Evolutionary conservation across 73 alveolate genomes (phyloP).

Genomic region (Paramecium pentaurelia): DNA sequence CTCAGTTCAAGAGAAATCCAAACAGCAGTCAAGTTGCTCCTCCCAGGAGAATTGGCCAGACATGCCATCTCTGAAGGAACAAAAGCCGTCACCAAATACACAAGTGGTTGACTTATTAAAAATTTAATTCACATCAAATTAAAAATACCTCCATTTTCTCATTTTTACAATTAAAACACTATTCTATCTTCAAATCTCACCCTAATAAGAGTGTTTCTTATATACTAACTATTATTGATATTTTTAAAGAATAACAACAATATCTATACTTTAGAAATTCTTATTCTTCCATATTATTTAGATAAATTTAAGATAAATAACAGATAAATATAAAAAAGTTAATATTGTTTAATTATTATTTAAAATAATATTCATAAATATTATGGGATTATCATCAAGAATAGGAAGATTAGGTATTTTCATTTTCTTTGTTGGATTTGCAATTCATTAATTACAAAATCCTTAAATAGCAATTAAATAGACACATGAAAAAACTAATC

Average conservation of each 20-base stretch:
- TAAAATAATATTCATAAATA: background rate
- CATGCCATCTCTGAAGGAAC: slow-evolving; percentile 79
- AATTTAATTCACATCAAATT: background rate
- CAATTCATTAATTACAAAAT: background rate
- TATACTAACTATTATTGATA: too few relatives aligned
- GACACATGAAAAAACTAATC: background rate
- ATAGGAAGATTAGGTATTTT: background rate
- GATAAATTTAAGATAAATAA: background rate
- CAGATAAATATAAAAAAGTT: background rate
- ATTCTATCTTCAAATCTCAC: background rate
- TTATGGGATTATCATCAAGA: background rate
- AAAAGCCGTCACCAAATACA: slow-evolving; percentile 71
- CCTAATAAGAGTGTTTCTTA: background rate
- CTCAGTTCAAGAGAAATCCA: slow-evolving; percentile 73
- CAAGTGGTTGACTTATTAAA: slow-evolving; percentile 48
- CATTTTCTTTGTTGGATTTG: background rate
- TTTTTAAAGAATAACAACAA: background rate
- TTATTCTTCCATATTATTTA: background rate
- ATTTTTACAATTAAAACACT: background rate
- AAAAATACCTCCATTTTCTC: background rate
- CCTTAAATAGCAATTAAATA: background rate
- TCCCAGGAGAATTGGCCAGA: slow-evolving; percentile 79
- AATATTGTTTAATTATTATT: background rate
- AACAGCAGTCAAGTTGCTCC: slow-evolving; percentile 73
- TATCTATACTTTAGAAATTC: background rate